Conservation (phyloP, 768 basidiomycete species). For the Auriscalpium orientale region DNA sequence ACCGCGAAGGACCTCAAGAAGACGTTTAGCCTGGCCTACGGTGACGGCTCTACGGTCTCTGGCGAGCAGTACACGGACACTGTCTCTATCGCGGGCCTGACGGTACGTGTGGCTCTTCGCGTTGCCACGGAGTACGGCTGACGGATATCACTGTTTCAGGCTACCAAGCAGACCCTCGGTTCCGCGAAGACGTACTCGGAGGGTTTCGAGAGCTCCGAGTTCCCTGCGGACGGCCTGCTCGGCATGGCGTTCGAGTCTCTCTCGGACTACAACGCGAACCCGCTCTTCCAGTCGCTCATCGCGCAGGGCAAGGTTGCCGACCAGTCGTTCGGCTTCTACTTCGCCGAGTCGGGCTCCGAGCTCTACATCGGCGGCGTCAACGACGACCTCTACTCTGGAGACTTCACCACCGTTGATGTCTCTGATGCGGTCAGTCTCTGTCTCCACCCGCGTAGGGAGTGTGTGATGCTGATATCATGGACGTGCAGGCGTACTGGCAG, state of each 20-base stretch:
- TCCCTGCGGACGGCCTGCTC: background rate
- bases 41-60: background rate
- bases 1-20: background rate
- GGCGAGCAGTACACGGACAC: background rate
- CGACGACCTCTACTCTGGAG: slow-evolving; percentile 1
- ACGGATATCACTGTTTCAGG: background rate
- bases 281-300: background rate
- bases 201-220: background rate
- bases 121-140: too few species aligned
- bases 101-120: background rate
- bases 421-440: background rate
- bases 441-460: slow-evolving; percentile 1
- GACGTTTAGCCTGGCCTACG: background rate
- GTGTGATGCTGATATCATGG: slow-evolving; percentile 21
- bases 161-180: background rate
- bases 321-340: background rate
- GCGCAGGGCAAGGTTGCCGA: background rate
- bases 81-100: background rate
- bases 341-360: background rate
- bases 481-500: slow-evolving; percentile 6
- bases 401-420: slow-evolving; percentile 7
- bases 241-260: background rate
- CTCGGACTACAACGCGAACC: background rate
- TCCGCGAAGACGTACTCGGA: background rate
- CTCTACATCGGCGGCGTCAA: slow-evolving; percentile 14